Conservation (phyloP, 192 early-diverging fungal genomes). For the Coemansia aciculifera region DNA sequence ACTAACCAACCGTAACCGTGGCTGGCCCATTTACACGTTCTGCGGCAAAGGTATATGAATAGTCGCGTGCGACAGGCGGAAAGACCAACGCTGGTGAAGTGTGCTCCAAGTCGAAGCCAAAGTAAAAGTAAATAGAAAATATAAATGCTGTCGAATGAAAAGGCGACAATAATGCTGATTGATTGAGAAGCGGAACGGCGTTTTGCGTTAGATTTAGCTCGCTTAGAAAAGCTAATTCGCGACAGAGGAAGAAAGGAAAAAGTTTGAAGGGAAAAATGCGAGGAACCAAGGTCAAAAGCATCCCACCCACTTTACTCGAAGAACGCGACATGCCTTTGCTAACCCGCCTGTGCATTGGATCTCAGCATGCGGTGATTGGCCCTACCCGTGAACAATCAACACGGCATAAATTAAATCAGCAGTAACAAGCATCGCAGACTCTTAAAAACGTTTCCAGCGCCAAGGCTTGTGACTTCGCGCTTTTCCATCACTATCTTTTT, state of each 20-base stretch:
- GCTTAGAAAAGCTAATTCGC: background rate
- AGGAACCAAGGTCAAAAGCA: too few relatives aligned
- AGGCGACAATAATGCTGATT: background rate
- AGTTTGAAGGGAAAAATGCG: background rate
- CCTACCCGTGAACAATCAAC: slow-evolving; percentile 7
- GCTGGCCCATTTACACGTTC: slow-evolving; percentile 40
- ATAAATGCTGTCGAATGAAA: background rate
- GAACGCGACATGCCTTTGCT: background rate
- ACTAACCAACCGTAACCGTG: slow-evolving; percentile 46
- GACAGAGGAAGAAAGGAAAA: background rate
- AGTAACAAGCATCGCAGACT: background rate
- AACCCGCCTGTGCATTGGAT: background rate
- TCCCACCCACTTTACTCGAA: background rate
- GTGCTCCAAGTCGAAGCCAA: background rate
- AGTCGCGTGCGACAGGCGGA: background rate
- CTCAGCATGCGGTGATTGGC: background rate
- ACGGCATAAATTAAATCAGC: background rate
- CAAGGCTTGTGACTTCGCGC: background rate
- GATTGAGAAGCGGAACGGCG: background rate
- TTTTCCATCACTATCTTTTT: background rate
- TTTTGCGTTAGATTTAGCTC: background rate
- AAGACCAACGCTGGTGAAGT: background rate
- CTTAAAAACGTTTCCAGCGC: background rate
- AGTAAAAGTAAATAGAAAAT: background rate
- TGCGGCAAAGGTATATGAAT: background rate